Evolutionary conservation across 1,284 basidiomycete species (phyloP).

Genomic region (Austroboletus rostrupii): DNA sequence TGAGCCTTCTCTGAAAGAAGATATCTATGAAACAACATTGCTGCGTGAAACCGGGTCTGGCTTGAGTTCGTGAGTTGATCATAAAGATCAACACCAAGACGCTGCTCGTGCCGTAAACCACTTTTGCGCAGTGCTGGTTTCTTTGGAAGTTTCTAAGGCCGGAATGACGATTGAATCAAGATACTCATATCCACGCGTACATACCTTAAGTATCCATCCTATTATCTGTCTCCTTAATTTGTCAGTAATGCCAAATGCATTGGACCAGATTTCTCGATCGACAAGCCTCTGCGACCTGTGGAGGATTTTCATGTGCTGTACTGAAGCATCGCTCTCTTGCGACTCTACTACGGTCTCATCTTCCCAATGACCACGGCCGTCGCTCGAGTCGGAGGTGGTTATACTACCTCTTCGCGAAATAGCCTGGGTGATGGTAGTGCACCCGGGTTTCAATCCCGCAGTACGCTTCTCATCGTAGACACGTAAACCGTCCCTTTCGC

Average conservation of each 20-base stretch:
- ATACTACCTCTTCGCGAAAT: constrained; percentile 9
- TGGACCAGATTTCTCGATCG: constrained; percentile 12
- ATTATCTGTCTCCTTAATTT: constrained; percentile 33
- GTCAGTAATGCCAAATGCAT: constrained; percentile 26
- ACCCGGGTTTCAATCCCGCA: background rate
- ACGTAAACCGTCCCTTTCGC: constrained; percentile 33
- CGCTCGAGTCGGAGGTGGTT: constrained; percentile 15
- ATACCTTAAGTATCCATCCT: constrained; percentile 43
- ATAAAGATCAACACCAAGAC: constrained; percentile 36
- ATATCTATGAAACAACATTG: constrained; percentile 52
- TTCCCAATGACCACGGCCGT: constrained; percentile 16
- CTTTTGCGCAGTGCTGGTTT: constrained; percentile 4
- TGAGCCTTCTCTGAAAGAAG: constrained; percentile 26
- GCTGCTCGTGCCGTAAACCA: background rate
- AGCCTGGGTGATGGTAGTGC: background rate
- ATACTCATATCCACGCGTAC: constrained; percentile 2
- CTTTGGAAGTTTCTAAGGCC: constrained; percentile 21
- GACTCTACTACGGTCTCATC: constrained; percentile 16
- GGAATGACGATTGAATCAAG: background rate
- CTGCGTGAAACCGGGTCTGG: constrained; percentile 61
- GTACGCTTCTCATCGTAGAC: constrained; percentile 13
- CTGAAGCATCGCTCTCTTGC: background rate
- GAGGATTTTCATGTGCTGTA: background rate
- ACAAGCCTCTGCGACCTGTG: background rate
- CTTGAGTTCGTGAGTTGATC: constrained; percentile 50